Evolutionary conservation across 2,329 filamentous ascomycete genomes (phyloP).

Genomic region (Talaromyces amestolkiae): DNA sequence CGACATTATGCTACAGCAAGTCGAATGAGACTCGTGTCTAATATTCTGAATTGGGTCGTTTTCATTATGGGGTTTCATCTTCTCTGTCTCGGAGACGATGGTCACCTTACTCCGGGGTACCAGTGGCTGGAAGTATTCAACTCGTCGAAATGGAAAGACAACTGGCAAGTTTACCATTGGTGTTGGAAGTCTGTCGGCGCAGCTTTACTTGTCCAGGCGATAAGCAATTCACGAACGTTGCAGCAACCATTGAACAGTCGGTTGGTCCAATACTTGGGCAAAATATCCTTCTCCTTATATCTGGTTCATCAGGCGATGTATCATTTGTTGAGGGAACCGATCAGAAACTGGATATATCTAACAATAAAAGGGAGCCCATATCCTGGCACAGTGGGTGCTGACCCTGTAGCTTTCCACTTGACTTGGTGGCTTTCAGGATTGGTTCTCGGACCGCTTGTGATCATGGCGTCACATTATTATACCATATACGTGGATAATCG

Average conservation of each 20-base stretch:
- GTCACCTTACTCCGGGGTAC: conserved; percentile 24
- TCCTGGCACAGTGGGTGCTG: conserved; percentile 13
- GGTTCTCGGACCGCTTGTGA: conserved; percentile 19
- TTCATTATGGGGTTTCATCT: conserved; percentile 24
- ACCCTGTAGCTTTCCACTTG: conserved; percentile 21
- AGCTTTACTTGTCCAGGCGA: conserved; percentile 23
- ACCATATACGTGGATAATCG: conserved; percentile 25
- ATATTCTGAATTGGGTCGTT: conserved; percentile 4
- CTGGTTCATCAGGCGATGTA: conserved; percentile 28
- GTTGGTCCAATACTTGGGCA: conserved; percentile 29
- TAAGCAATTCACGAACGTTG: conserved; percentile 22
- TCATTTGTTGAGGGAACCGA: conserved; percentile 21
- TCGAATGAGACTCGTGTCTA: background rate
- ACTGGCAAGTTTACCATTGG: conserved; percentile 23
- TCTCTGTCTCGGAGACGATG: conserved; percentile 25
- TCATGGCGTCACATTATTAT: conserved; percentile 21
- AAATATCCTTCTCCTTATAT: conserved; percentile 34
- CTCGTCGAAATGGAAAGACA: conserved; percentile 23
- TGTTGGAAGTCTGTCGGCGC: conserved; percentile 25
- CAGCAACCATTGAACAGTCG: conserved; percentile 24
- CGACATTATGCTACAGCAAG: background rate
- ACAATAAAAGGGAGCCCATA: conserved; percentile 20
- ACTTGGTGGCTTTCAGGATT: conserved; percentile 23
- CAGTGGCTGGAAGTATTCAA: conserved; percentile 22
- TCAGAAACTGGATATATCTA: conserved; percentile 22